Evolutionary conservation across 495 filamentous ascomycete genomes (phyloP), one percentile per base, ranked within the genome.

Genomic region (Trichoderma virens): DNA sequence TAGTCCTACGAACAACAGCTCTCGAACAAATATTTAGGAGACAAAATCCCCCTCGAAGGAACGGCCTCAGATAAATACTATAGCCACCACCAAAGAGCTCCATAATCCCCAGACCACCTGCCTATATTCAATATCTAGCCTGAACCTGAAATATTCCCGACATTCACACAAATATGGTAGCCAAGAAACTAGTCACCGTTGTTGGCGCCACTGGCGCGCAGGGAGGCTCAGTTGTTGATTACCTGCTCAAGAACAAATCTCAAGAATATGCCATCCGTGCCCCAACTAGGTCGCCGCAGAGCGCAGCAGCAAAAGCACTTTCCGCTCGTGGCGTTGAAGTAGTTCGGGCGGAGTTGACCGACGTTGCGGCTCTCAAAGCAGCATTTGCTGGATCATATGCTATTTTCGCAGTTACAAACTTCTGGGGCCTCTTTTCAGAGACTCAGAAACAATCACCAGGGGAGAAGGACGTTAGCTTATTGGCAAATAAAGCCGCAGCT

Each of bases 371-470:
- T 32, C 74, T 84, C 14, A 64, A 72, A 56, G 27, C 66, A 20
- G 81, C 77, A 31, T 80, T 83, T 69, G 23, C 59, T 8, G 77
- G 75, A 62, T 76, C 80, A 34, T 78, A 73, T 66, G 62, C 77
- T 61, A 80, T 83, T 66, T 82, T 80, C 74, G 72, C 69, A 70
- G 76, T 80, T 60, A 84, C 81, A 8, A 74, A 83, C 63, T 85
- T 79, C 70, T 84, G 77, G 76, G 78, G 79, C 32, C 69, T 74
- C 56, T 78, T 74, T 64, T 74, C 72, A 68, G 69, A 69, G 1
- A 68, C 68, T 0, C 45, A 25, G 8, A 51, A 51, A n/a, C 18
- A 20, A 5, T 3, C n/a, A 51, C n/a, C 45, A 16, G 45, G 7
- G 1, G 73, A 74, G 66, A 70, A 83, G 8, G 64, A 71, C 6